Conservation (phyloP, 2,329 filamentous ascomycete species). For the Boeremia exigua region DNA sequence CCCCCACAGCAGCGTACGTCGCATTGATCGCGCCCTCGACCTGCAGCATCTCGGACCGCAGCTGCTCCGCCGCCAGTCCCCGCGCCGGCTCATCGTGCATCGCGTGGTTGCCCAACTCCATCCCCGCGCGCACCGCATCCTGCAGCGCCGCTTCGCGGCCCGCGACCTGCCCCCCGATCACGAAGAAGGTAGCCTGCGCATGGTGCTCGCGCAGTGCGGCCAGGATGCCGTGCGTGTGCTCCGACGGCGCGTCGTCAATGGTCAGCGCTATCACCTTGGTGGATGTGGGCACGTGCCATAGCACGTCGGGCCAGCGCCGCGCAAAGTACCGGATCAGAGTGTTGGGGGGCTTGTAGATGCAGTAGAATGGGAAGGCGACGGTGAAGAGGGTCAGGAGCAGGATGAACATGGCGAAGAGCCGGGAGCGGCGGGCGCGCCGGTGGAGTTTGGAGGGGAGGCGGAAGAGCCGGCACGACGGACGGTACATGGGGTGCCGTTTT, state of each 20-base stretch:
- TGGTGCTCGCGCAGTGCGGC: slow-evolving; percentile 67
- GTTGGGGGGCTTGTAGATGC: slow-evolving; percentile 81
- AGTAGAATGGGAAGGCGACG: slow-evolving; percentile 58
- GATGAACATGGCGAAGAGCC: slow-evolving; percentile 47
- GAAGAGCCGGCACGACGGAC: slow-evolving; percentile 37
- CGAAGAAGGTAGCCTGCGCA: slow-evolving; percentile 83
- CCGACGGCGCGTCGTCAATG: slow-evolving; percentile 83
- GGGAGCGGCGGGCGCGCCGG: slow-evolving; percentile 45
- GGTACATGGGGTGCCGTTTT: slow-evolving; percentile 31
- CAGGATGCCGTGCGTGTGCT: slow-evolving; percentile 73
- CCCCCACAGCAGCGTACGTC: slow-evolving; percentile 58
- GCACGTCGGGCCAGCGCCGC: slow-evolving; percentile 75
- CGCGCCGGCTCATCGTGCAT: slow-evolving; percentile 84
- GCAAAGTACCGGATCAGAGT: slow-evolving; percentile 74
- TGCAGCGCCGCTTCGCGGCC: slow-evolving; percentile 58
- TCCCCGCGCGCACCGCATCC: slow-evolving; percentile 60
- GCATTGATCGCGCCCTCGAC: slow-evolving; percentile 67
- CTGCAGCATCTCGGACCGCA: slow-evolving; percentile 67
- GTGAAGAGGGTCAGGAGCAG: slow-evolving; percentile 33
- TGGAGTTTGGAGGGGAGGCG: slow-evolving; percentile 45
- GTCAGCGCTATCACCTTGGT: slow-evolving; percentile 79
- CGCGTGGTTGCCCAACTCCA: slow-evolving; percentile 80
- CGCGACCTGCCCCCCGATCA: slow-evolving; percentile 79
- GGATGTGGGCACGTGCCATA: slow-evolving; percentile 69
- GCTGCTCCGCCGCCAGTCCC: slow-evolving; percentile 62